Base-by-base conservation (phyloP, 306 rosid genomes). In the Pyrus communis region DNA sequence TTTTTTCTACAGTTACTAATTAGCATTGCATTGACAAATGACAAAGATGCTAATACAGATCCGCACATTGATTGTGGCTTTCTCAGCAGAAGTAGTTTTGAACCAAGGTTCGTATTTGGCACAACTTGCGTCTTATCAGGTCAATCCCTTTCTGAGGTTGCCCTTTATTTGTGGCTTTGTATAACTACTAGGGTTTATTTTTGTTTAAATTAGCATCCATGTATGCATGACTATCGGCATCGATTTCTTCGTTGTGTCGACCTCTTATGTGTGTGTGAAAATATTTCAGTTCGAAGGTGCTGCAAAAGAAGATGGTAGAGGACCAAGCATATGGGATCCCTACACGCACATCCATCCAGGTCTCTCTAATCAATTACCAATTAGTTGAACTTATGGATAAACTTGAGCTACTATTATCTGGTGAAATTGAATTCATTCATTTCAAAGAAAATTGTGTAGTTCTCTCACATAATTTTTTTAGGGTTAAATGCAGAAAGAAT, bases 121-220 rank as follows among this genome's bases (percentile, higher is more conserved):
- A 75, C 88, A 18, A 87, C 88, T 49, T 82, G 15, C 91, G 0
- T 46, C 88, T 22, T 87, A 87, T 58, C 87, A 82, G 79, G 88
- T 85, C 49, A 15, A 8, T 19, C 2, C 18, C 27, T 11, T 13
- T 11, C 7, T 35, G 31, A 8, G 4, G 23, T 57, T 51, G 1
- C 19, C 2, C 7, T 17, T 1, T 51, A 2, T 13, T 15, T 1
- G 25, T 25, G 4, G 7, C 19, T 51, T 13, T 51, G 5, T 51
- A 51, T 57, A n/a, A 57, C 3, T 57, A 57, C 22, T 57, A n/a
- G n/a, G 13, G 0, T 23, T 25, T 23, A 12, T 60, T 25, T 12
- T 17, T 4, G 14, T 63, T 17, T 63, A 4, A 28, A 30, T 63
- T 30, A 28, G 27, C 27, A 21, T n/a, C 27, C 25, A 58, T 25